phyloP scores from a whole-genome alignment of 306 rosid genomes.

The Vigna mungo region DNA sequence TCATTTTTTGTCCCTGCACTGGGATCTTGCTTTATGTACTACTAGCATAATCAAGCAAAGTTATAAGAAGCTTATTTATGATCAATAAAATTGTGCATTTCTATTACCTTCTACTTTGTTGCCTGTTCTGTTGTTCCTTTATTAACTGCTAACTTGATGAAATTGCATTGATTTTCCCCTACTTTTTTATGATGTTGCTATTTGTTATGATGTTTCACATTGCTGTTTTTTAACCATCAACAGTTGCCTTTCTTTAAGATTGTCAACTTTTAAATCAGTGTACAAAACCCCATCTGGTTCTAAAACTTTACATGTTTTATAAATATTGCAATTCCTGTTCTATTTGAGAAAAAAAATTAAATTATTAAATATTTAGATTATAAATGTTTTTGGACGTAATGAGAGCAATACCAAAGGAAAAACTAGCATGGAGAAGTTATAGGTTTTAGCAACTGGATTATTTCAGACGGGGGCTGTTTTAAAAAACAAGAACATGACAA shows the following conservation, averaged over 20 bases:
- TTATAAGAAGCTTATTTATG: conserved; percentile 10
- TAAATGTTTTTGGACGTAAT: not conserved
- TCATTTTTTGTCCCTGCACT: conserved; percentile 38
- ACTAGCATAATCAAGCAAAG: conserved; percentile 11
- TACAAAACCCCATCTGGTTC: not conserved
- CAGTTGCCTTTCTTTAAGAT: not conserved
- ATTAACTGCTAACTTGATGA: not conserved
- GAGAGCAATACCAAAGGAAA: not conserved
- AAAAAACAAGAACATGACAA: not conserved
- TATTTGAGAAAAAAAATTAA: not conserved
- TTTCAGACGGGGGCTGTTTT: not conserved
- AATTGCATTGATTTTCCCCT: not conserved
- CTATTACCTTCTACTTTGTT: not conserved
- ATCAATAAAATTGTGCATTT: conserved; percentile 44
- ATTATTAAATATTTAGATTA: not conserved
- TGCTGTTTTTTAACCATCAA: not conserved
- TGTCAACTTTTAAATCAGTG: not conserved
- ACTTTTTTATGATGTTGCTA: not conserved
- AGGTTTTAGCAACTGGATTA: not conserved
- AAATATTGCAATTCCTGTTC: not conserved
- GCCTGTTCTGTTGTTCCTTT: not conserved
- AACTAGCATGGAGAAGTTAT: not conserved
- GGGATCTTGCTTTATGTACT: conserved; percentile 41
- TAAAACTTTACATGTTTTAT: not conserved
- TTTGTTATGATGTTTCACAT: not conserved